Conservation (phyloP, 83 land plant genomes). For the Isoetes engelmannii region DNA sequence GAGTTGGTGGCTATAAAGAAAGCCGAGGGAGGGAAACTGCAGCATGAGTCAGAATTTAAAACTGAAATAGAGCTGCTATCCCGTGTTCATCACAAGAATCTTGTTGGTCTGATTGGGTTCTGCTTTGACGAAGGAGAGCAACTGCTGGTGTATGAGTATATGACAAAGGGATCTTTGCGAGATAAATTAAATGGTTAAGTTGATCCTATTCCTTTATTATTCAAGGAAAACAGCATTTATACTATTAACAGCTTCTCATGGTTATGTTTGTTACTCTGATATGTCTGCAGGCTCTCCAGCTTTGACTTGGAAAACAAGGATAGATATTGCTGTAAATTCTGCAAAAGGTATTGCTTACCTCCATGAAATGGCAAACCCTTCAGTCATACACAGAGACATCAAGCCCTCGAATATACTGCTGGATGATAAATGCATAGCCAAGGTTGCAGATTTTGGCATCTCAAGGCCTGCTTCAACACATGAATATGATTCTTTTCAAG, state of each 20-base stretch:
- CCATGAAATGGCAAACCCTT: slow-evolving; percentile 77
- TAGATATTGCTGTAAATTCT: slow-evolving; percentile 57
- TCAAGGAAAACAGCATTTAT: not conserved
- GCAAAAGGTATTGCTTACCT: slow-evolving; percentile 76
- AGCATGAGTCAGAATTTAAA: slow-evolving; percentile 58
- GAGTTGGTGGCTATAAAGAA: slow-evolving; percentile 23
- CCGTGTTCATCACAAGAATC: slow-evolving; percentile 73
- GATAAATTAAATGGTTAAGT: slow-evolving; percentile 18
- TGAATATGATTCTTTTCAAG: slow-evolving; percentile 65
- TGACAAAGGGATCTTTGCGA: slow-evolving; percentile 21
- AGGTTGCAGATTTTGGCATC: slow-evolving; percentile 86
- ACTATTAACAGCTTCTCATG: not conserved
- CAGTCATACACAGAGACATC: slow-evolving; percentile 80
- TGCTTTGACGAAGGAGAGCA: slow-evolving; percentile 66
- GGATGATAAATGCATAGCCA: slow-evolving; percentile 61
- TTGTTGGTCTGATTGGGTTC: slow-evolving; percentile 61
- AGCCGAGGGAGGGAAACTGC: slow-evolving; percentile 27
- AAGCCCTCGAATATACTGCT: slow-evolving; percentile 69
- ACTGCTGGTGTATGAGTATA: slow-evolving; percentile 28
- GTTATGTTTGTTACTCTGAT: not conserved
- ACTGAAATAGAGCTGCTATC: slow-evolving; percentile 69
- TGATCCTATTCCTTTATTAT: not conserved
- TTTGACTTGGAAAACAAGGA: slow-evolving; percentile 65
- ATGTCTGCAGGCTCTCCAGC: not conserved
- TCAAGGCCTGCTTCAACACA: slow-evolving; percentile 52